A percentile compares a stretch with the other conserved stretches of the same genome.
phyloP scores from a whole-genome alignment of 2,329 filamentous ascomycete genomes.

The Passalora sequoiae region DNA sequence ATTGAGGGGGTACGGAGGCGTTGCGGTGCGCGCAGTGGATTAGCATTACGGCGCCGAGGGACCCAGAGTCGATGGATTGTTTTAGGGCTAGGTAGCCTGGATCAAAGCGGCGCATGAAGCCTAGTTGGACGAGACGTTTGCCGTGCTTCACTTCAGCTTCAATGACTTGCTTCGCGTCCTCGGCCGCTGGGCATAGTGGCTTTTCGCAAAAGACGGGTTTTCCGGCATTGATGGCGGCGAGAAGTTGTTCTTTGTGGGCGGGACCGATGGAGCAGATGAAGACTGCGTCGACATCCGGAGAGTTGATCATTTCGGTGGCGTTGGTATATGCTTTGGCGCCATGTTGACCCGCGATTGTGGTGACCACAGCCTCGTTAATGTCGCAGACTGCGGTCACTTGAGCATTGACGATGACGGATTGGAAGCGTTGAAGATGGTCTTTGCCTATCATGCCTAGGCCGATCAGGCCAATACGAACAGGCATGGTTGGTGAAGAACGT shows the following conservation, averaged over 20 bases:
- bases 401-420: conserved; percentile 2
- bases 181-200: background rate
- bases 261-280: conserved; percentile 2
- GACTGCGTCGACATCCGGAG: background rate
- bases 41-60: background rate
- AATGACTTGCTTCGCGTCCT: background rate
- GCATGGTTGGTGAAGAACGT: too few relatives aligned
- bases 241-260: background rate
- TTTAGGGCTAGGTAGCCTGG: conserved; percentile 1
- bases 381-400: conserved; percentile 1
- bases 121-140: background rate
- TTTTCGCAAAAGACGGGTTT: conserved; percentile 3
- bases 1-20: background rate
- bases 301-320: background rate
- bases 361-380: background rate
- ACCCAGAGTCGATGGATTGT: background rate
- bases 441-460: conserved; percentile 3
- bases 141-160: background rate
- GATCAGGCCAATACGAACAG: conserved; percentile 1
- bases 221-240: background rate
- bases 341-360: background rate
- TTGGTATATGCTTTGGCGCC: conserved; percentile 1
- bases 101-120: conserved; percentile 4
- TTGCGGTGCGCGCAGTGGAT: conserved; percentile 1
- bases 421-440: conserved; percentile 1